Percentiles rank a stretch among this genome's conserved stretches.
These are phyloP conservation scores for Lactifluus volemus DNA, from an alignment of 768 basidiomycete species.

Conservation along the genomic window DNA sequence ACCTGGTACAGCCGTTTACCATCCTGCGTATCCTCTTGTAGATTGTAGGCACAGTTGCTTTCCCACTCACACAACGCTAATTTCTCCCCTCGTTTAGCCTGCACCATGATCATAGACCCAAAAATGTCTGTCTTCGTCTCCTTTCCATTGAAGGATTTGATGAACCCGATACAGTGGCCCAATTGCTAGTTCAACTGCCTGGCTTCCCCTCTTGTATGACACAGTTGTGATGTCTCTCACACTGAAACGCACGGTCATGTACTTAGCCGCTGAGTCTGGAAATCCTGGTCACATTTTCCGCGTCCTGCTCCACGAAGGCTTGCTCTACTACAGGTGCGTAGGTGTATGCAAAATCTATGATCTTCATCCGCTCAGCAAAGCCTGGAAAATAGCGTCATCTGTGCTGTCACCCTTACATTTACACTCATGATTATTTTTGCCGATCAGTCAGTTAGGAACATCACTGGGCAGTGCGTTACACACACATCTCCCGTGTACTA, in stretches of 20 bases:
- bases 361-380: neutral
- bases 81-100: slow-evolving; percentile 17
- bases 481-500: neutral
- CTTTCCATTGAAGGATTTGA: neutral
- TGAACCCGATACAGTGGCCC: slow-evolving; percentile 12
- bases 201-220: slow-evolving; percentile 35
- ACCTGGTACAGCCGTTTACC: neutral
- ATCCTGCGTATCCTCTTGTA: neutral
- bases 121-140: slow-evolving; percentile 20
- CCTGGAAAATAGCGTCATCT: slow-evolving; percentile 28
- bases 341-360: too few species aligned
- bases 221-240: slow-evolving; percentile 30
- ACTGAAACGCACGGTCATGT: slow-evolving; percentile 24
- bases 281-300: slow-evolving; percentile 1
- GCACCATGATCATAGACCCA: slow-evolving; percentile 32
- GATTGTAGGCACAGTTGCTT: neutral
- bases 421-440: slow-evolving; percentile 32
- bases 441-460: slow-evolving; percentile 27
- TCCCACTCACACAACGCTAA: too few species aligned
- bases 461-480: slow-evolving; percentile 28
- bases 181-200: slow-evolving; percentile 31
- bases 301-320: slow-evolving; percentile 8
- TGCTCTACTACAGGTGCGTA: slow-evolving; percentile 13
- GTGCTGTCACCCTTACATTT: slow-evolving; percentile 30
- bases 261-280: neutral